Conservation (phyloP, 2,329 filamentous ascomycete species). For the Diaporthe aspalathi region DNA sequence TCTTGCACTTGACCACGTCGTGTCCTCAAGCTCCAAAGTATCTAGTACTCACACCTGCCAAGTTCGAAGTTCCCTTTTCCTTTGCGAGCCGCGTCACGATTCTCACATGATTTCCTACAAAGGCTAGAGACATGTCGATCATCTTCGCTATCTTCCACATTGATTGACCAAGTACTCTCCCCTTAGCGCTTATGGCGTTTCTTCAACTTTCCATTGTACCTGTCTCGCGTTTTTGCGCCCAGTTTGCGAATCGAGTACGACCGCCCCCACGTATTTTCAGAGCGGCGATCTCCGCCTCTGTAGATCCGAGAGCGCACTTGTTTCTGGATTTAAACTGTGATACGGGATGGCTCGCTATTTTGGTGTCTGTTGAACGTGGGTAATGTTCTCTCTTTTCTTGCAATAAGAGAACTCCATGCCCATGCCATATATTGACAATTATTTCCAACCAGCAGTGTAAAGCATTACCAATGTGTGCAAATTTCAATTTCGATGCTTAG, state of each 20-base stretch:
- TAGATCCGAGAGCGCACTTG: neutral
- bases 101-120: neutral
- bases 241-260: neutral
- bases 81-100: neutral
- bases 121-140: neutral
- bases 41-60: neutral
- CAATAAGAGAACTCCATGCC: too few species aligned
- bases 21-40: too few species aligned
- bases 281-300: neutral
- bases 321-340: neutral
- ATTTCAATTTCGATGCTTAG: too few species aligned
- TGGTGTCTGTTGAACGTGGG: neutral
- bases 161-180: neutral
- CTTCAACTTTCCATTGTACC: neutral
- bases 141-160: neutral
- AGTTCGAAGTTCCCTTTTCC: neutral
- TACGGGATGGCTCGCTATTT: accelerated
- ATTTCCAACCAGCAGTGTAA: too few species aligned
- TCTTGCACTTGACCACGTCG: neutral
- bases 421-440: too few species aligned
- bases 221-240: neutral
- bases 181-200: neutral
- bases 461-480: too few species aligned
- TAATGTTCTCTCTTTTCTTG: too few species aligned
- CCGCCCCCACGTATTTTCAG: neutral